Conservation (phyloP, 108 stramenopile species). For the Nannochloropsis salina region DNA sequence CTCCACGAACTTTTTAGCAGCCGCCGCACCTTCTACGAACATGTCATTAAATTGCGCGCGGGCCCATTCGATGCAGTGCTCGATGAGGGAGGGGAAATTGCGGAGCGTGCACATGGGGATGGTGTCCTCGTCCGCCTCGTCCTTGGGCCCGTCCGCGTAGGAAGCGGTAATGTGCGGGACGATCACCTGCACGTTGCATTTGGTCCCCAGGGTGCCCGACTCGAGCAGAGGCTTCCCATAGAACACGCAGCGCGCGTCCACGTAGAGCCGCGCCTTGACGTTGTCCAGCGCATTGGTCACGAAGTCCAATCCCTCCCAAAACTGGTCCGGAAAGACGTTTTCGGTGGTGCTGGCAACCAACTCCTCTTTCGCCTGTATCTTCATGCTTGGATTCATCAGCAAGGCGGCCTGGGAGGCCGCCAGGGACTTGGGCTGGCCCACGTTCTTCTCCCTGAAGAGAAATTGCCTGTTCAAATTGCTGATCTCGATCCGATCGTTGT, state of each 20-base stretch:
- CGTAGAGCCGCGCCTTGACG: constrained; percentile 70
- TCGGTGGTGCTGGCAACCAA: constrained; percentile 68
- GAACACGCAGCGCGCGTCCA: constrained; percentile 68
- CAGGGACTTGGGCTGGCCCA: constrained; percentile 68
- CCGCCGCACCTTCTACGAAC: constrained; percentile 49
- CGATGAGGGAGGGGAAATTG: constrained; percentile 71
- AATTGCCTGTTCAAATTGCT: constrained; percentile 77
- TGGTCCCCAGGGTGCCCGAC: constrained; percentile 74
- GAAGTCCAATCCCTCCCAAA: constrained; percentile 69
- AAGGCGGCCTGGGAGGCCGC: constrained; percentile 65
- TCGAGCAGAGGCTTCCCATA: constrained; percentile 73
- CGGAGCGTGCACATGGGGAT: constrained; percentile 82
- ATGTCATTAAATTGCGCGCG: constrained; percentile 58
- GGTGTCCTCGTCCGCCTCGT: constrained; percentile 63
- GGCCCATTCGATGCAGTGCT: constrained; percentile 84
- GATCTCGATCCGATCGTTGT: constrained; percentile 76
- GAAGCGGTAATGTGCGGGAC: constrained; percentile 66
- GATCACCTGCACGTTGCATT: constrained; percentile 59
- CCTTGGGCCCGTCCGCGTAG: constrained; percentile 73
- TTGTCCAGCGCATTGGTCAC: constrained; percentile 83
- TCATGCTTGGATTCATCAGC: constrained; percentile 62
- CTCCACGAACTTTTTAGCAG: constrained; percentile 46
- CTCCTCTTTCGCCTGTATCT: constrained; percentile 59
- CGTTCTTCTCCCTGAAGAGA: constrained; percentile 73
- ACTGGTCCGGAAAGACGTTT: constrained; percentile 67